A percentile compares a stretch with the other conserved stretches of the same genome.
Evolutionary conservation across 129 eudicot genomes (phyloP).

Genomic region (Glebionis coronaria): DNA sequence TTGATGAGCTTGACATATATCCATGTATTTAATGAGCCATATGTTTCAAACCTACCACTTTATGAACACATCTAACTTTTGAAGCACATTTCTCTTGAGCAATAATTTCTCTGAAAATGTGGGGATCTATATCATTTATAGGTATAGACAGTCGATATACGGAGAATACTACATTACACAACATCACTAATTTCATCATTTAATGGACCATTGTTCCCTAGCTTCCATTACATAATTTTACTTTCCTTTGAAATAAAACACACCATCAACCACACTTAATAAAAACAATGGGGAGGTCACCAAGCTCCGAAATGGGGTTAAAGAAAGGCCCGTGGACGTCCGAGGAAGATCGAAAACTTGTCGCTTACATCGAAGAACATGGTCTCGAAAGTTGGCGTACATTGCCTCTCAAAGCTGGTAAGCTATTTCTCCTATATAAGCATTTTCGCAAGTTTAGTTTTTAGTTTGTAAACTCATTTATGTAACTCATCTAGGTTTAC

Average conservation of each 20-base stretch:
- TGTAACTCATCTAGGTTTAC: constrained; percentile 18
- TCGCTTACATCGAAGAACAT: constrained; percentile 19
- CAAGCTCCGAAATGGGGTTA: constrained; percentile 10
- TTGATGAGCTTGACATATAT: too few species aligned
- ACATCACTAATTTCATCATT: constrained; percentile 2
- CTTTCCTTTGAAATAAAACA: constrained; percentile 11
- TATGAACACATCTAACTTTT: not conserved
- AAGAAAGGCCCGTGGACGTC: constrained; percentile 33
- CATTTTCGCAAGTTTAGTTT: not conserved
- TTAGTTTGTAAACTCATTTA: not conserved
- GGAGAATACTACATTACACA: not conserved
- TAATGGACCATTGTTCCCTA: not conserved
- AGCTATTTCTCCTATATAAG: too few species aligned
- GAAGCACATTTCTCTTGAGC: constrained; percentile 4
- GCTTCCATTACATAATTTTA: not conserved
- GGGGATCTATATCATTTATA: constrained; percentile 21
- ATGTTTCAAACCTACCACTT: too few species aligned
- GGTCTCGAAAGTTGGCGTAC: constrained; percentile 33
- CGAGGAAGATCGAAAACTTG: constrained; percentile 27
- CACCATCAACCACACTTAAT: constrained; percentile 5
- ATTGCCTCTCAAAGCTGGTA: constrained; percentile 26
- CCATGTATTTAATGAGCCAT: too few species aligned
- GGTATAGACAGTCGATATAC: not conserved
- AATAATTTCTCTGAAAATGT: constrained; percentile 18
- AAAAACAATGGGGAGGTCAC: constrained; percentile 12